Evolutionary conservation across 2,329 filamentous ascomycete species (phyloP).

Genomic region (Colletotrichum sp.): DNA sequence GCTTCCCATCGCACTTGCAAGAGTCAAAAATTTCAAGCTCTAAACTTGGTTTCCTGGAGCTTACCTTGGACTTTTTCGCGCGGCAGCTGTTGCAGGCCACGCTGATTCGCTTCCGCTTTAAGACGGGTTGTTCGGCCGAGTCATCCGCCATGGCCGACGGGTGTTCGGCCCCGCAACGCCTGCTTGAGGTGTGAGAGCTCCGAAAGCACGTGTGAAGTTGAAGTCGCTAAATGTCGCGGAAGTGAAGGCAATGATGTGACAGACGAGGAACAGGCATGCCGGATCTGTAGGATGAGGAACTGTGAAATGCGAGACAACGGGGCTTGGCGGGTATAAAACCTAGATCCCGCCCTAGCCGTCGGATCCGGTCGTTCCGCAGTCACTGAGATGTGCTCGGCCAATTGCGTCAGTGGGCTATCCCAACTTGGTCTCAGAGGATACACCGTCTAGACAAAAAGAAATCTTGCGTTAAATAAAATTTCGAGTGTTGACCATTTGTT

Average conservation of each 20-base stretch:
- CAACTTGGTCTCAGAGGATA: background rate
- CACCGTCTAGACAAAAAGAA: background rate
- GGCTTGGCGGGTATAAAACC: background rate
- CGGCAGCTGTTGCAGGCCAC: background rate
- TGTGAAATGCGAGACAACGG: background rate
- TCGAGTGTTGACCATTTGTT: fast-evolving
- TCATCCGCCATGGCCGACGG: background rate
- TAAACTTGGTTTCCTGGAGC: background rate
- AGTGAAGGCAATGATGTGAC: background rate
- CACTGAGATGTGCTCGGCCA: background rate
- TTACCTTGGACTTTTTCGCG: background rate
- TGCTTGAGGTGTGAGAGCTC: background rate
- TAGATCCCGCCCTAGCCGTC: background rate
- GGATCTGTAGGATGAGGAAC: background rate
- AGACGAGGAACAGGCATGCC: background rate
- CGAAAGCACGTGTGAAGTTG: background rate
- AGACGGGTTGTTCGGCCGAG: background rate
- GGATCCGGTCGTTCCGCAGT: background rate
- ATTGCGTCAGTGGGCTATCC: fast-evolving
- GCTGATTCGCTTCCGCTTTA: background rate
- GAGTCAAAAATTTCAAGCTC: background rate
- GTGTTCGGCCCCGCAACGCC: background rate
- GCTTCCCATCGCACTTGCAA: background rate
- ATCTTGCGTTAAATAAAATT: fast-evolving
- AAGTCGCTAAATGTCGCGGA: background rate